These are phyloP conservation scores for Podochytrium sp. DNA, from an alignment of 192 early-diverging fungal genomes.

Conservation along the genomic window DNA sequence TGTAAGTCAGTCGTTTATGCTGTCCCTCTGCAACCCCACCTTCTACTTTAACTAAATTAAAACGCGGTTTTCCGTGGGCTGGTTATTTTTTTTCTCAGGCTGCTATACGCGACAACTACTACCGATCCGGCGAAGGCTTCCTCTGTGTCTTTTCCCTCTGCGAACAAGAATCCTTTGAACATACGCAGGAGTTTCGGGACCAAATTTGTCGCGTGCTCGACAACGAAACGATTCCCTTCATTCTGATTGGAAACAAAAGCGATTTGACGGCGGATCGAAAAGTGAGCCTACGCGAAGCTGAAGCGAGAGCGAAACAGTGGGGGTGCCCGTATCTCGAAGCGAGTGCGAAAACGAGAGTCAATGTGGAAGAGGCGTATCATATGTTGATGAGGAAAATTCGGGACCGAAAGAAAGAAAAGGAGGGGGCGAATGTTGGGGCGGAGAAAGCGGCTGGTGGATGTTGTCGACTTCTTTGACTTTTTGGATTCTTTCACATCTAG, in stretches of 20 bases:
- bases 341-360: slow-evolving; percentile 85
- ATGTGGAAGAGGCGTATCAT: slow-evolving; percentile 79
- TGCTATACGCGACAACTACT: slow-evolving; percentile 87
- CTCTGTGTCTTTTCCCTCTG: slow-evolving; percentile 83
- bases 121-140: slow-evolving; percentile 83
- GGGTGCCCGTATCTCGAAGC: slow-evolving; percentile 86
- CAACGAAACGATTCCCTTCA: slow-evolving; percentile 81
- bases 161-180: slow-evolving; percentile 78
- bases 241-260: slow-evolving; percentile 86
- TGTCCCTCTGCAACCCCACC: background rate
- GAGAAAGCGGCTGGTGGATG: slow-evolving; percentile 11
- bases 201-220: slow-evolving; percentile 85
- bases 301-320: slow-evolving; percentile 79
- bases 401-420: slow-evolving; percentile 65
- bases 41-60: background rate
- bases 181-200: slow-evolving; percentile 83
- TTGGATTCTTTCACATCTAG: too few relatives aligned
- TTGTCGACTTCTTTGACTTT: slow-evolving; percentile 9
- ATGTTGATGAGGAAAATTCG: slow-evolving; percentile 78
- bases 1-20: slow-evolving; percentile 16
- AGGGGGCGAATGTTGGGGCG: slow-evolving; percentile 26
- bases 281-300: slow-evolving; percentile 78
- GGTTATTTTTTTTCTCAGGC: slow-evolving; percentile 42
- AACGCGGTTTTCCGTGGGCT: background rate
- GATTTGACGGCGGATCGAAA: slow-evolving; percentile 81